phyloP scores from a whole-genome alignment of 2,329 filamentous ascomycete genomes.

The Ceratocystis cacaofunesta region DNA sequence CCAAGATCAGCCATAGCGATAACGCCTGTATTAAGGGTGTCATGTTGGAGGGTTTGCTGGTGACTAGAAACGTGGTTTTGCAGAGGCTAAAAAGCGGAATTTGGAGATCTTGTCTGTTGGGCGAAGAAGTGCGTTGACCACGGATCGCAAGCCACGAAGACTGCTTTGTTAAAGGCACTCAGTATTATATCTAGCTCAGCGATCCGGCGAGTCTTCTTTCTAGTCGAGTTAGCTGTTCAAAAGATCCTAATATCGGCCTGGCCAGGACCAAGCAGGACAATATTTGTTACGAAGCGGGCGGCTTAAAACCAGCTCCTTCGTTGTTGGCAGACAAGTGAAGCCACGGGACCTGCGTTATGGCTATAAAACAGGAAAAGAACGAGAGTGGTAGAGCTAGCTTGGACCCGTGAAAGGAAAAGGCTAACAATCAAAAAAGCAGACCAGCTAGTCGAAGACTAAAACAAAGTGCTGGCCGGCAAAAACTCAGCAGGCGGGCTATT shows the following conservation, averaged over 20 bases:
- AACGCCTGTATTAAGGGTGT: not conserved
- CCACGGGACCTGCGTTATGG: too few species aligned
- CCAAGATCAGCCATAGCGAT: conserved; percentile 19
- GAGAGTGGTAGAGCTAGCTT: not conserved
- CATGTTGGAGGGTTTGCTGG: not conserved
- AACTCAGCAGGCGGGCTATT: not conserved
- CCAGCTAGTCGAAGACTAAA: not conserved
- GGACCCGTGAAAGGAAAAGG: not conserved
- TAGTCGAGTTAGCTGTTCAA: too few species aligned
- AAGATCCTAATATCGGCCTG: too few species aligned
- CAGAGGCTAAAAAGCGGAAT: not conserved
- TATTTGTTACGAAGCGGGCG: too few species aligned
- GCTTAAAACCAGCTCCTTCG: too few species aligned
- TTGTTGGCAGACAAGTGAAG: not conserved
- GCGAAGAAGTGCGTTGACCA: too few species aligned
- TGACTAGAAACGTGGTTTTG: not conserved
- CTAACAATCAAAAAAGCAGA: not conserved
- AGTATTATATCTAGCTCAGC: too few species aligned
- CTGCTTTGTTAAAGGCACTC: too few species aligned
- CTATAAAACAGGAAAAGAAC: not conserved
- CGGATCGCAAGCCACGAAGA: too few species aligned
- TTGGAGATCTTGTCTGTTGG: not conserved
- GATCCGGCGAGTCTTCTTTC: too few species aligned
- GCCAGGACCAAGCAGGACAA: too few species aligned
- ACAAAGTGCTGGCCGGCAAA: not conserved